Percentiles rank a stretch among this genome's conserved stretches.
phyloP scores from a whole-genome alignment of 352 stramenopile species.

The Pythium insidiosum region DNA sequence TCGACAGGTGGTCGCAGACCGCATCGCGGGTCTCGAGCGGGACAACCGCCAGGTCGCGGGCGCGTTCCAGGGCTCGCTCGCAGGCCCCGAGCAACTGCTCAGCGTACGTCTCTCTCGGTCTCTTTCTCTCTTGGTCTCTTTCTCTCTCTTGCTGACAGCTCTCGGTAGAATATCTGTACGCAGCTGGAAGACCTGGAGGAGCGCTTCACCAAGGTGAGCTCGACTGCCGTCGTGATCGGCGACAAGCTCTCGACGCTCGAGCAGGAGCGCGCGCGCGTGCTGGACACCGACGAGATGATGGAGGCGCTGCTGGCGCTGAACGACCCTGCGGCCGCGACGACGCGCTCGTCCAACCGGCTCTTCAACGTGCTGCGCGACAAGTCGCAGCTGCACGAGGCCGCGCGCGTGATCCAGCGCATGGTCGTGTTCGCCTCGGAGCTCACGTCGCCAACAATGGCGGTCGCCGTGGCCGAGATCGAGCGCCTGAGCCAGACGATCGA shows the following conservation, averaged over 20 bases:
- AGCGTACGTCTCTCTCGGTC: slow-evolving; percentile 33
- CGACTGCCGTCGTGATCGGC: slow-evolving; percentile 66
- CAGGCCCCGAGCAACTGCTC: slow-evolving; percentile 47
- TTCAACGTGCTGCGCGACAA: slow-evolving; percentile 64
- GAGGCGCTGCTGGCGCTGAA: slow-evolving; percentile 70
- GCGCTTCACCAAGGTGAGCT: slow-evolving; percentile 82
- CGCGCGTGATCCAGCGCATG: slow-evolving; percentile 68
- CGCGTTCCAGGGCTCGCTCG: slow-evolving; percentile 60
- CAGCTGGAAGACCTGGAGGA: slow-evolving; percentile 82
- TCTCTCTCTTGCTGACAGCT: not conserved
- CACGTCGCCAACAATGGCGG: slow-evolving; percentile 41
- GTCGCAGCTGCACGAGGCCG: slow-evolving; percentile 59
- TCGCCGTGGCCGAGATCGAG: slow-evolving; percentile 63
- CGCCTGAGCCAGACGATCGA: slow-evolving; percentile 68
- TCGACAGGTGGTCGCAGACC: slow-evolving; percentile 40
- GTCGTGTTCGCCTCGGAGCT: slow-evolving; percentile 60
- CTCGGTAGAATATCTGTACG: slow-evolving; percentile 46
- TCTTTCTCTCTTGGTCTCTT: too few species aligned
- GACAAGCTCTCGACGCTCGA: slow-evolving; percentile 60
- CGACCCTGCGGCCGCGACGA: slow-evolving; percentile 39
- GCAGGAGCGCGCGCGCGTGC: slow-evolving; percentile 46
- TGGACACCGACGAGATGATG: slow-evolving; percentile 76
- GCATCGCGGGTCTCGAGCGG: slow-evolving; percentile 51
- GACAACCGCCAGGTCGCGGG: slow-evolving; percentile 44
- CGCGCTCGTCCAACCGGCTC: slow-evolving; percentile 49